Conservation (phyloP, 1,284 basidiomycete species). For the Blastosporella zonata region DNA sequence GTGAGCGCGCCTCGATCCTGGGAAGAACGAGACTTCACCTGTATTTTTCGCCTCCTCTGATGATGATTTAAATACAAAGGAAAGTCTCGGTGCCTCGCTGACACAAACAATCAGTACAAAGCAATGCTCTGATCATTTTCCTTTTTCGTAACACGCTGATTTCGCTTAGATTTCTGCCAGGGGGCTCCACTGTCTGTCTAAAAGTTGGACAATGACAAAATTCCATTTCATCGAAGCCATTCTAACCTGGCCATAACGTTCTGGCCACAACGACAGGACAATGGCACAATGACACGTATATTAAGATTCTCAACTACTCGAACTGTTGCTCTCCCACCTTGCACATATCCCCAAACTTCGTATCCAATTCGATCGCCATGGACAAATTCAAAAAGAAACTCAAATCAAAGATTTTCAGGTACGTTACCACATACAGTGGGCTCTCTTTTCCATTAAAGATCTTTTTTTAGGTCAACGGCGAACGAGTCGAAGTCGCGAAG, state of each 20-base stretch:
- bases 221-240: not conserved
- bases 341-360: not conserved
- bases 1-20: conserved; percentile 10
- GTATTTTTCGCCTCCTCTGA: conserved; percentile 1
- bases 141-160: not conserved
- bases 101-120: conserved; percentile 7
- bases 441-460: not conserved
- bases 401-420: conserved; percentile 20
- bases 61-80: conserved; percentile 1
- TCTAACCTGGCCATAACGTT: not conserved
- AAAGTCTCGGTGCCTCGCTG: not conserved
- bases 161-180: conserved; percentile 9
- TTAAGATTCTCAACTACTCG: conserved; percentile 3
- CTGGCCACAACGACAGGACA: conserved; percentile 6
- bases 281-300: conserved; percentile 4
- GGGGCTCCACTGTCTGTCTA: not conserved
- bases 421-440: not conserved
- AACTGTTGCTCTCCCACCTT: not conserved
- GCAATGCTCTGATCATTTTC: conserved; percentile 4
- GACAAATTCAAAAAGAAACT: conserved; percentile 21
- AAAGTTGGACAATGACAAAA: conserved; percentile 12
- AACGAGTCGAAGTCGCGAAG: conserved; percentile 2
- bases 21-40: conserved; percentile 7
- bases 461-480: conserved; percentile 5
- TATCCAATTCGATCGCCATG: conserved; percentile 7